These are phyloP conservation scores for Marchantia polymorpha DNA, from an alignment of 225 moss, liverwort and hornwort species.

Conservation along the genomic window DNA sequence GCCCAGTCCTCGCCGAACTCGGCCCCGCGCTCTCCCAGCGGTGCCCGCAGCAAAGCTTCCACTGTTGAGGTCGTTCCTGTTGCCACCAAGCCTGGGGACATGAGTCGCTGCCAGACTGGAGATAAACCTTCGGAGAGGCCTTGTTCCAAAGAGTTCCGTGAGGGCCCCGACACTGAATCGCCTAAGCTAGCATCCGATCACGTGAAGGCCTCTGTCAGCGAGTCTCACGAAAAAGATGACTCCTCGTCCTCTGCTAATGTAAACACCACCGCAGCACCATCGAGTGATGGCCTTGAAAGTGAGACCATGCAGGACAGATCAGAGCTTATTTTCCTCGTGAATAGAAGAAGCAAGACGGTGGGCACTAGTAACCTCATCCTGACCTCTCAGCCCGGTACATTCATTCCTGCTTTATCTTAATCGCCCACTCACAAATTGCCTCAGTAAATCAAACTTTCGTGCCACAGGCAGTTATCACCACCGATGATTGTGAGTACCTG, in stretches of 20 bases:
- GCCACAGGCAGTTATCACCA: slow-evolving; percentile 5
- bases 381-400: slow-evolving; percentile 11
- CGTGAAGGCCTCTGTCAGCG: slow-evolving; percentile 43
- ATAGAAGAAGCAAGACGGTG: slow-evolving; percentile 87
- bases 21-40: slow-evolving; percentile 22
- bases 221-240: slow-evolving; percentile 57
- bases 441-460: slow-evolving; percentile 2
- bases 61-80: slow-evolving; percentile 22
- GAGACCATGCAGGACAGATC: slow-evolving; percentile 49
- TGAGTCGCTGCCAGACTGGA: slow-evolving; percentile 19
- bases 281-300: slow-evolving; percentile 50
- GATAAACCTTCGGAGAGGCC: slow-evolving; percentile 31
- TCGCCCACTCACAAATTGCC: not conserved
- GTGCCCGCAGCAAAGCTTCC: slow-evolving; percentile 25
- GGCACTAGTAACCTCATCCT: slow-evolving; percentile 25
- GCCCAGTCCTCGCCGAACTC: slow-evolving; percentile 24
- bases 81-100: slow-evolving; percentile 22
- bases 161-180: slow-evolving; percentile 26
- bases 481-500: not conserved
- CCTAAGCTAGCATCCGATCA: slow-evolving; percentile 32
- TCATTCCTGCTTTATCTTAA: slow-evolving; percentile 3
- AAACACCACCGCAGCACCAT: slow-evolving; percentile 37
- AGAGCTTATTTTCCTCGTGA: slow-evolving; percentile 74
- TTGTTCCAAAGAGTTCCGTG: slow-evolving; percentile 24
- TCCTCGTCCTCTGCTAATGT: slow-evolving; percentile 68